Evolutionary conservation across 495 filamentous ascomycete genomes (phyloP), one percentile per base, ranked within the genome.

Genomic region (Sphaerosporella brunnea): DNA sequence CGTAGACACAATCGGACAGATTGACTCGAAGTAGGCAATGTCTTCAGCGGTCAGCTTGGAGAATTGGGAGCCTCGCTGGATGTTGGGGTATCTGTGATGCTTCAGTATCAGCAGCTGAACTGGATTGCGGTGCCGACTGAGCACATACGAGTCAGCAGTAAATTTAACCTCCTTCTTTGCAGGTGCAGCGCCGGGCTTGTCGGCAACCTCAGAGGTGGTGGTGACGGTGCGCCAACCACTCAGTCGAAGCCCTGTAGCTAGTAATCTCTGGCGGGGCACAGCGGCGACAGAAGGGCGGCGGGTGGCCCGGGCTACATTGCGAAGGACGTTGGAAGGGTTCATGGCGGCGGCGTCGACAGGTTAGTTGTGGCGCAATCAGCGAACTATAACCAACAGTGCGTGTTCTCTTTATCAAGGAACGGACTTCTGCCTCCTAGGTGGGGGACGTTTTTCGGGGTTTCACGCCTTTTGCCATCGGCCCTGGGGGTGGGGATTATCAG

Each of bases 41-140:
- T 97, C 81, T 5, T 85, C 79, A 18, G 65, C 58, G 3, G 76
- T 81, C 49, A 92, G 64, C 56, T 77, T 57, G 43, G 72, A 68
- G 59, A 87, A 97, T 28, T 74, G 77, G 24, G 70, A 64, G 57
- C 94, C 72, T 48, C 90, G 73, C 64, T 85, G 73, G 53, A 96
- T 64, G 48, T 82, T 73, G 16, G 90, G 90, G 62, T 96, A 83
- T 36, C 71, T 73, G 45, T 37, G 50, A 15, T 53, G 39, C 45
- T 18, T 25, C 13, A 43, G 8, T 43, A 24, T 11, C 21, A 43
- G 23, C 11, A 25, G 40, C 40, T 43, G 8, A 9, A 16, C 37
- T 18, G 20, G 13, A 24, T 43, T 43, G 21, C 37, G 13, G 37
- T 40, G 28, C 16, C 30, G n/a, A 53, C n/a, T n/a, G n/a, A 41